These are phyloP conservation scores for Neckera pumila DNA, from an alignment of 225 moss, liverwort and hornwort species.

Conservation along the genomic window DNA sequence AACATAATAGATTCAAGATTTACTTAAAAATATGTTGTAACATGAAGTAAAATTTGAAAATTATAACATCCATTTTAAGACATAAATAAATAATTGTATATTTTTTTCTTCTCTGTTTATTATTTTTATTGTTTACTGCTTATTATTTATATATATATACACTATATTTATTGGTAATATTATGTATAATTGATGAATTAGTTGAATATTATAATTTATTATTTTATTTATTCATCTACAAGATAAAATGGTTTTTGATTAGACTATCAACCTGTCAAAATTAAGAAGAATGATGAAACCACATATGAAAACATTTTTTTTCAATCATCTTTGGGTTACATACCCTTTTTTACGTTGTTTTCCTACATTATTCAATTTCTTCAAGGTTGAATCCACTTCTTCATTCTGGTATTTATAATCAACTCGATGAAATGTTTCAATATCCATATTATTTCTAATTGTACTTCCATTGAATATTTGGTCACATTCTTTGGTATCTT, in stretches of 20 bases:
- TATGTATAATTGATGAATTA: neutral
- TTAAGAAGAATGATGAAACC: neutral
- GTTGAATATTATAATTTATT: neutral
- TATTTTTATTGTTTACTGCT: no score
- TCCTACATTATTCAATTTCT: neutral
- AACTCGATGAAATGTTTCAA: neutral
- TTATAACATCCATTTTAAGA: neutral
- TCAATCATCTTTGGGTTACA: neutral
- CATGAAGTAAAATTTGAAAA: neutral
- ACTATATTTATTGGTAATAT: neutral
- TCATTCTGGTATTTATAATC: neutral
- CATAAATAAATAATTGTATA: no score
- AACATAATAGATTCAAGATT: neutral
- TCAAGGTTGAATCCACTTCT: neutral
- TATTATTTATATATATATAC: no score
- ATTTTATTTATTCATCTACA: neutral
- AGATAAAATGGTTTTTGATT: neutral
- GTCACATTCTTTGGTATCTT: neutral
- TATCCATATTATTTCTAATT: neutral
- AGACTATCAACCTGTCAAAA: neutral
- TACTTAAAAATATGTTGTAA: neutral
- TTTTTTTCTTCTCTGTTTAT: neutral
- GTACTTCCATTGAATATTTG: neutral
- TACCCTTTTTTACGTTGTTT: neutral
- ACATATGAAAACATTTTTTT: neutral